Percentiles rank a stretch among this genome's conserved stretches.
These are phyloP conservation scores for Ophiostoma novo-ulmi DNA, from an alignment of 2,329 filamentous ascomycete species.

Conservation along the genomic window DNA sequence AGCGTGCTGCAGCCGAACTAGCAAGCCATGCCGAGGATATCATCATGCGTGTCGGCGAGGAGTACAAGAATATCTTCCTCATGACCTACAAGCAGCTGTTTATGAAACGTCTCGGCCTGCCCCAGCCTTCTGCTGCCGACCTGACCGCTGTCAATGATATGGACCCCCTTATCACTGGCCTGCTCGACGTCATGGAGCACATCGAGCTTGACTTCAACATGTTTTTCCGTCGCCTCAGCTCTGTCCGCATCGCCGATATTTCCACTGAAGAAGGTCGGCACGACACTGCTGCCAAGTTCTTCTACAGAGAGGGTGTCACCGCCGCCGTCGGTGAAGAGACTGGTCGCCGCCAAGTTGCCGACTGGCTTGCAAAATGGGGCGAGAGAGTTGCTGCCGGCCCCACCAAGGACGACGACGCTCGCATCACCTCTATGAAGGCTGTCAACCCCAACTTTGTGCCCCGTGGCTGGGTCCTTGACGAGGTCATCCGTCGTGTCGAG, in stretches of 20 bases:
- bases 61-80: constrained; percentile 83
- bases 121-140: neutral
- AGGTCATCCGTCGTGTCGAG: constrained; percentile 84
- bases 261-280: constrained; percentile 59
- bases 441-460: constrained; percentile 94
- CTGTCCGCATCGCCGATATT: constrained; percentile 57
- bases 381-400: constrained; percentile 55
- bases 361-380: constrained; percentile 80
- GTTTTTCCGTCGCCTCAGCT: constrained; percentile 77
- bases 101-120: constrained; percentile 69
- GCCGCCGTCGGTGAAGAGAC: constrained; percentile 53
- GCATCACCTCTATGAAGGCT: constrained; percentile 69
- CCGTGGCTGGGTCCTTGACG: constrained; percentile 86
- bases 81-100: constrained; percentile 86
- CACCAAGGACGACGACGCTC: constrained; percentile 51
- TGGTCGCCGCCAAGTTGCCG: constrained; percentile 61
- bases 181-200: constrained; percentile 74
- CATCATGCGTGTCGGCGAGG: constrained; percentile 74
- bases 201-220: constrained; percentile 89
- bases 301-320: constrained; percentile 67
- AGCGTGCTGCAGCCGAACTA: constrained; percentile 64
- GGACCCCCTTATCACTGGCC: constrained; percentile 70
- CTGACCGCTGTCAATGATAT: constrained; percentile 68
- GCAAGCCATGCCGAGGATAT: constrained; percentile 75
- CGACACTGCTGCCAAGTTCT: constrained; percentile 67